These are phyloP conservation scores for Neolentinus lepideus DNA, from an alignment of 1,284 basidiomycete species.

Conservation along the genomic window DNA sequence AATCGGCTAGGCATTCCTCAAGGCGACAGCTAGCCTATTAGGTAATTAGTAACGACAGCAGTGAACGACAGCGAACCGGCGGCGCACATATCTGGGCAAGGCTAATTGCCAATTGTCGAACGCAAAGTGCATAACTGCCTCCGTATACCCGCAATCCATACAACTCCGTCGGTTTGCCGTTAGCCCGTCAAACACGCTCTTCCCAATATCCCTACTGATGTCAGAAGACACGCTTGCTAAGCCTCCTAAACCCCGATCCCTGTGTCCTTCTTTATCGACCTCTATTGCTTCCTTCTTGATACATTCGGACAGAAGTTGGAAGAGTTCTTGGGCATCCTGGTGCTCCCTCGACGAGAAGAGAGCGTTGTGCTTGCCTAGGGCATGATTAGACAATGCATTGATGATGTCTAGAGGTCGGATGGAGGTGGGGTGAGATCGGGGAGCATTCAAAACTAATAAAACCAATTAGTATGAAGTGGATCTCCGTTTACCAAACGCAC, in stretches of 20 bases:
- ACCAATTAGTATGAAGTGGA: conserved; percentile 11
- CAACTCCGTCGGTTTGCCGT: conserved; percentile 81
- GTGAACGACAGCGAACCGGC: conserved; percentile 3
- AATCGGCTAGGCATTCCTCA: conserved; percentile 72
- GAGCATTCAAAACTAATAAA: conserved; percentile 62
- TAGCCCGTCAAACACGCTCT: conserved; percentile 74
- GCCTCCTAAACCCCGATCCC: conserved; percentile 62
- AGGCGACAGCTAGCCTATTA: conserved; percentile 37
- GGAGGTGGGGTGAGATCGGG: conserved; percentile 47
- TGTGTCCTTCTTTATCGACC: conserved; percentile 55
- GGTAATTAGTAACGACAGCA: conserved; percentile 3
- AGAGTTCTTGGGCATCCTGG: conserved; percentile 95
- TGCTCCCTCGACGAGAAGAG: conserved; percentile 84
- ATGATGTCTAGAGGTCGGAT: conserved; percentile 71
- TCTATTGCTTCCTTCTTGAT: conserved; percentile 72
- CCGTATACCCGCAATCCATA: conserved; percentile 77
- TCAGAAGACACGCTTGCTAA: conserved; percentile 18
- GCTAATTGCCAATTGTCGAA: conserved; percentile 80
- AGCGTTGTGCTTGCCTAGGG: conserved; percentile 44
- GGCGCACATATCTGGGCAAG: conserved; percentile 55
- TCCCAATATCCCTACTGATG: conserved; percentile 32
- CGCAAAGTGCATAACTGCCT: conserved; percentile 82
- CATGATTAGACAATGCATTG: conserved; percentile 52
- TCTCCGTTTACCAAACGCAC: conserved; percentile 30
- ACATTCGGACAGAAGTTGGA: conserved; percentile 83